A percentile compares a stretch with the other conserved stretches of the same genome.
Evolutionary conservation across 169 alveolate species (phyloP).

Genomic region (Plasmodium gaboni): DNA sequence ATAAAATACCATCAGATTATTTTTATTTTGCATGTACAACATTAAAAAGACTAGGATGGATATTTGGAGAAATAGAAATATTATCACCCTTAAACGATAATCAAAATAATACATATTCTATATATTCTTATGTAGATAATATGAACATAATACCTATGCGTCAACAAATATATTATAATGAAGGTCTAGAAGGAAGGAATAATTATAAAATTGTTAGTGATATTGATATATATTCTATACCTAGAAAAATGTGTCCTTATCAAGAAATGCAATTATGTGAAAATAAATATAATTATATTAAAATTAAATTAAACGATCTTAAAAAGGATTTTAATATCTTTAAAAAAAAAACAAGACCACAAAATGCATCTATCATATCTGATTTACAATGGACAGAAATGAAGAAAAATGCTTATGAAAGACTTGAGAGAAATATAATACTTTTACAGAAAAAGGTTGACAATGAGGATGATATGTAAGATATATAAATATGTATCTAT

Average conservation of each 20-base stretch:
- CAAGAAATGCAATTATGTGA: conserved; percentile 26
- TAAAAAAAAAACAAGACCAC: conserved; percentile 23
- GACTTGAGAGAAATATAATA: conserved; percentile 38
- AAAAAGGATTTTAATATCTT: conserved; percentile 55
- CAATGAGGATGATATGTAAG: too few relatives aligned
- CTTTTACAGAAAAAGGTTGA: conserved; percentile 12
- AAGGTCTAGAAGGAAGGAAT: conserved; percentile 54
- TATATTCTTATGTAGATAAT: conserved; percentile 46
- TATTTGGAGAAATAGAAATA: conserved; percentile 61
- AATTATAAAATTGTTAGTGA: conserved; percentile 34
- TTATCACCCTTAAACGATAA: neutral
- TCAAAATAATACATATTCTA: conserved; percentile 22
- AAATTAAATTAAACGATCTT: conserved; percentile 40
- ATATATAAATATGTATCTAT: too few relatives aligned
- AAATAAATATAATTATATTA: conserved; percentile 54
- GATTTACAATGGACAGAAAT: conserved; percentile 61
- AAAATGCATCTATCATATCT: conserved; percentile 9
- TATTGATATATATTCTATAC: conserved; percentile 51
- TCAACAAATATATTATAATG: conserved; percentile 55
- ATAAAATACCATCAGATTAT: conserved; percentile 49
- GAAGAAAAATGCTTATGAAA: conserved; percentile 37
- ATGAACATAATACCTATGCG: conserved; percentile 56
- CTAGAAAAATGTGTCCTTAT: conserved; percentile 54
- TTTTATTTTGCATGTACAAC: conserved; percentile 64
- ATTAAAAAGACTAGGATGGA: conserved; percentile 52